Evolutionary conservation across 192 early-diverging fungal genomes (phyloP).

Genomic region (Haplosporangium gracile): DNA sequence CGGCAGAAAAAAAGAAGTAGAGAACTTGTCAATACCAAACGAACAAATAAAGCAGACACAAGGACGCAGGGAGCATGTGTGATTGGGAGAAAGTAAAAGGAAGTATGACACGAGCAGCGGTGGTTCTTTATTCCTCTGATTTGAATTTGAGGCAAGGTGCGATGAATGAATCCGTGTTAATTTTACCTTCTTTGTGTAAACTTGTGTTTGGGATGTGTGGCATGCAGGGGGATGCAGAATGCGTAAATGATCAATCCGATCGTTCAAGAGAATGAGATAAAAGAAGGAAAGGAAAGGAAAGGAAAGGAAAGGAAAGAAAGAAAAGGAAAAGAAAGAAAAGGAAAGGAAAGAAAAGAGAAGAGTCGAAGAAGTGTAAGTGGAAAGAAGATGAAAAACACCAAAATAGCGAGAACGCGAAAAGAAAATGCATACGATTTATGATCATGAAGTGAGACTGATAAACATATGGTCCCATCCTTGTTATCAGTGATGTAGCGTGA

Average conservation of each 20-base stretch:
- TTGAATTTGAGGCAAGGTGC: no score
- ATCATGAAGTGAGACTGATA: not conserved
- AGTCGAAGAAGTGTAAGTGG: not conserved
- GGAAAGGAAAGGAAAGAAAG: conserved; percentile 4
- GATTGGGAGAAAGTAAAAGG: no score
- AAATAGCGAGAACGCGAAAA: not conserved
- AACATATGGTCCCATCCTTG: not conserved
- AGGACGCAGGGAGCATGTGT: not conserved
- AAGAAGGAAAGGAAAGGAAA: not conserved
- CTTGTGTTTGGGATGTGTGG: no score
- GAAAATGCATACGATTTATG: not conserved
- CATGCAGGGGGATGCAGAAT: no score
- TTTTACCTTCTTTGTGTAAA: no score
- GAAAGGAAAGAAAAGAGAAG: not conserved
- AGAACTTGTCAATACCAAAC: no score
- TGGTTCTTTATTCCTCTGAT: no score
- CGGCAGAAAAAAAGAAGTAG: no score
- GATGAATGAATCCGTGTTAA: no score
- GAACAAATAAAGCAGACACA: not conserved
- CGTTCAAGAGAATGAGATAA: not conserved
- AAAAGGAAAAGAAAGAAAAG: not conserved
- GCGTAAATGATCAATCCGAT: not conserved
- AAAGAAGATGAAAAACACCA: not conserved
- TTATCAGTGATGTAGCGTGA: not conserved
- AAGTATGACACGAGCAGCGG: no score